Evolutionary conservation across 2,329 filamentous ascomycete genomes (phyloP).

Genomic region (Paramyrothecium roridum): DNA sequence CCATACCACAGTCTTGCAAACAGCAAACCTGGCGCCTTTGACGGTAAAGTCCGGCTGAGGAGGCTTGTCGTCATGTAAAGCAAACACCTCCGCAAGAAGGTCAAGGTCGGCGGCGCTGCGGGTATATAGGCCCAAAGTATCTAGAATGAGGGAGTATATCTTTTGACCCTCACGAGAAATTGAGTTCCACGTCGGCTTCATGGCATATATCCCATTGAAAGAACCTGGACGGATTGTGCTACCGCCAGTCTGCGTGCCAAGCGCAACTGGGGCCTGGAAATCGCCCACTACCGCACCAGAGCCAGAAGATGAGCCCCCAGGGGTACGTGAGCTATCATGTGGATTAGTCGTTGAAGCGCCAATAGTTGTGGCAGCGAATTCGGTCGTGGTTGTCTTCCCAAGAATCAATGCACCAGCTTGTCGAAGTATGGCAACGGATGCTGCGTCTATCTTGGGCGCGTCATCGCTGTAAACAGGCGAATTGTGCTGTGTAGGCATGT

Average conservation of each 20-base stretch:
- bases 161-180: constrained; percentile 61
- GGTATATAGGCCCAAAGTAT: constrained; percentile 61
- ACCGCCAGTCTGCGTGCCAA: constrained; percentile 66
- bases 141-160: constrained; percentile 54
- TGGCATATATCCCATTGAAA: constrained; percentile 61
- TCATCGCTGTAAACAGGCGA: constrained; percentile 50
- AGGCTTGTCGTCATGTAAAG: constrained; percentile 50
- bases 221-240: constrained; percentile 62
- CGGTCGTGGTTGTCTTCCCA: constrained; percentile 51
- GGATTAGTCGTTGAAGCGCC: constrained; percentile 58
- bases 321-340: constrained; percentile 62
- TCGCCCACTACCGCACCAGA: constrained; percentile 66
- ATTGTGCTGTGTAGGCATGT: constrained; percentile 56
- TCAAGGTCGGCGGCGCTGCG: constrained; percentile 56
- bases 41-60: constrained; percentile 27
- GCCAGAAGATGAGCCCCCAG: constrained; percentile 65
- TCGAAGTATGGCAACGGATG: constrained; percentile 47
- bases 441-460: constrained; percentile 47
- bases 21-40: constrained; percentile 47
- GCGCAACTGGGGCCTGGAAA: constrained; percentile 55
- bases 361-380: constrained; percentile 56
- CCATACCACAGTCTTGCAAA: constrained; percentile 54
- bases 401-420: constrained; percentile 50
- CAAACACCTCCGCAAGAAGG: constrained; percentile 51
- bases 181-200: constrained; percentile 65